A percentile compares a stretch with the other conserved stretches of the same genome.
These are phyloP conservation scores for Lomentospora prolificans DNA, from an alignment of 2,329 filamentous ascomycete species.

Conservation along the genomic window DNA sequence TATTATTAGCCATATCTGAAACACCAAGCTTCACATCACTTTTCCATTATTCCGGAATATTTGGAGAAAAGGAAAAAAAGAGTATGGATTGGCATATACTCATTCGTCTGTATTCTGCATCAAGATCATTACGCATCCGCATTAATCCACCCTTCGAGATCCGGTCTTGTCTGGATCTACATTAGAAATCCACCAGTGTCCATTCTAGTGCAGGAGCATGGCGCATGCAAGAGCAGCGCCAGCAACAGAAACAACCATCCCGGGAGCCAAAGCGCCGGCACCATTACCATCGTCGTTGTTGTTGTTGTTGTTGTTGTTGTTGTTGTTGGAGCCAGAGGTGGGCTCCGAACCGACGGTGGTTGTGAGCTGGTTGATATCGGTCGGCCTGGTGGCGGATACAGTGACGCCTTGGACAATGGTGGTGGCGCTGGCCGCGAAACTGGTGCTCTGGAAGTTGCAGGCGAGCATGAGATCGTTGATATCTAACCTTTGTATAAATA, in stretches of 20 bases:
- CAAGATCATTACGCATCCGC: background rate
- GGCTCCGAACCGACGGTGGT: constrained; percentile 10
- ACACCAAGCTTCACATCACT: background rate
- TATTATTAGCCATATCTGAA: constrained; percentile 1
- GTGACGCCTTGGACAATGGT: constrained; percentile 11
- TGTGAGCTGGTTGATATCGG: constrained; percentile 12
- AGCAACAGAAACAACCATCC: background rate
- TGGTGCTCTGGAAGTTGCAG: constrained; percentile 14
- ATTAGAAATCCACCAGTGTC: background rate
- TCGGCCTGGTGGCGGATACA: constrained; percentile 12
- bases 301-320: constrained; percentile 6
- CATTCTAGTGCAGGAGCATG: constrained; percentile 33
- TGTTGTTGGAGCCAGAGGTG: constrained; percentile 6
- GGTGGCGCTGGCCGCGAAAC: constrained; percentile 5
- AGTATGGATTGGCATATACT: background rate
- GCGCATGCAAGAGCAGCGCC: constrained; percentile 9
- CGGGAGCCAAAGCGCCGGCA: background rate
- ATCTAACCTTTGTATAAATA: no score
- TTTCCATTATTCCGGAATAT: background rate
- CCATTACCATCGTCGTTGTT: constrained; percentile 5
- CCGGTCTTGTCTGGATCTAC: no score
- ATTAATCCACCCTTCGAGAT: no score
- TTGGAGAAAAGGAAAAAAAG: background rate
- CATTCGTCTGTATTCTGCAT: background rate
- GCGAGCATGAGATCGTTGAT: constrained; percentile 14